A percentile compares a stretch with the other conserved stretches of the same genome.
These are phyloP conservation scores for Coemansia sp. DNA, from an alignment of 192 early-diverging fungal genomes.

Conservation along the genomic window DNA sequence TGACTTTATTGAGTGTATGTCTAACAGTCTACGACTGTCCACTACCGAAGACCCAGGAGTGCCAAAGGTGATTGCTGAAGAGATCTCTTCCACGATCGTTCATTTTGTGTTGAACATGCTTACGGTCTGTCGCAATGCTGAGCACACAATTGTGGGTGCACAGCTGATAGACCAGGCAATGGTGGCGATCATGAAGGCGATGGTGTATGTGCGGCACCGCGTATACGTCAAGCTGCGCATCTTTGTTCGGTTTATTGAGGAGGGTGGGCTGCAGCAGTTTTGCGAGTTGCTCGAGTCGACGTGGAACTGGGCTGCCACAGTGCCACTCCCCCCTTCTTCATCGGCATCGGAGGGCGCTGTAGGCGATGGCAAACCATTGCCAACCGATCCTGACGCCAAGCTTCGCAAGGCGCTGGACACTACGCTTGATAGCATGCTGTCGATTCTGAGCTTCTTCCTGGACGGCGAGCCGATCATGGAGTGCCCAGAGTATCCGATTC, in stretches of 20 bases:
- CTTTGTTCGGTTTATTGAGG: constrained; percentile 37
- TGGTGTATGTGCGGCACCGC: constrained; percentile 49
- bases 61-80: constrained; percentile 11
- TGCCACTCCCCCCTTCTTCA: constrained; percentile 14
- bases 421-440: constrained; percentile 46
- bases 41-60: constrained; percentile 8
- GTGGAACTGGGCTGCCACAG: constrained; percentile 46
- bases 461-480: constrained; percentile 74
- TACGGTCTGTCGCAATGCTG: constrained; percentile 16
- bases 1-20: constrained; percentile 52
- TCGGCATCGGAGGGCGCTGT: not conserved
- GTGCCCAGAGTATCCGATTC: constrained; percentile 56
- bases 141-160: constrained; percentile 23
- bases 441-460: constrained; percentile 65
- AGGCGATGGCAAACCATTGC: not conserved
- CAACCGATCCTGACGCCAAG: constrained; percentile 14
- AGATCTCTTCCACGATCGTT: constrained; percentile 21
- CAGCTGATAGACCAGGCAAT: constrained; percentile 47
- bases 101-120: constrained; percentile 30
- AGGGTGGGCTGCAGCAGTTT: constrained; percentile 27
- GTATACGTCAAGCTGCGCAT: constrained; percentile 50
- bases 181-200: constrained; percentile 45
- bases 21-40: constrained; percentile 42
- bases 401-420: constrained; percentile 37
- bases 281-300: constrained; percentile 37